phyloP scores from a whole-genome alignment of 2,329 filamentous ascomycete genomes.

The Aspergillus sp. region DNA sequence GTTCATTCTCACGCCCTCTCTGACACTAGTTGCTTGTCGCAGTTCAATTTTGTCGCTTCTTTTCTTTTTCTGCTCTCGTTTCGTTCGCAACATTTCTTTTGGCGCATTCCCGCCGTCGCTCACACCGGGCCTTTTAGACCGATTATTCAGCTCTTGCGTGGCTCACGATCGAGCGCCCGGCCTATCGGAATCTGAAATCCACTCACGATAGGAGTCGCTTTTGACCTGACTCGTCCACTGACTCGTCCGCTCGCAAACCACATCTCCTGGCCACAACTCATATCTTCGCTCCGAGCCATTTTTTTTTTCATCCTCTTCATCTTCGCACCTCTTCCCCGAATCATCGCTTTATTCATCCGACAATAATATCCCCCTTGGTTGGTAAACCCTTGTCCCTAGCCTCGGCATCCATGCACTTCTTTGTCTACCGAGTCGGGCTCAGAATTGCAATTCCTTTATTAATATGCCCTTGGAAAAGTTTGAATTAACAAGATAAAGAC shows the following conservation, averaged over 20 bases:
- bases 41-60: neutral
- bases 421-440: neutral
- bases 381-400: neutral
- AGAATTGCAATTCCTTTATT: neutral
- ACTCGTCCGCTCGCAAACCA: slow-evolving; percentile 20
- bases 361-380: neutral
- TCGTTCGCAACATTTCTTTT: neutral
- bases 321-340: neutral
- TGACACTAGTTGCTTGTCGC: neutral
- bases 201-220: slow-evolving; percentile 21
- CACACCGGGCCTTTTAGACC: slow-evolving; percentile 16
- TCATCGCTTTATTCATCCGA: neutral
- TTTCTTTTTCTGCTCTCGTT: slow-evolving; percentile 2
- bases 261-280: slow-evolving; percentile 14
- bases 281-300: slow-evolving; percentile 12
- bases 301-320: neutral
- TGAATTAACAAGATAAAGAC: neutral
- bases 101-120: slow-evolving; percentile 9
- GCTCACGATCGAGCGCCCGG: slow-evolving; percentile 16
- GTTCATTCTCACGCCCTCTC: slow-evolving; percentile 3
- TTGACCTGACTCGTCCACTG: slow-evolving; percentile 18
- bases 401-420: neutral
- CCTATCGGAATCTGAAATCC: slow-evolving; percentile 19
- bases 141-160: slow-evolving; percentile 17
- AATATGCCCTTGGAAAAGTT: neutral